A percentile compares a stretch with the other conserved stretches of the same genome.
Conservation (phyloP, 768 basidiomycete species). For the Cystofilobasidium macerans region DNA sequence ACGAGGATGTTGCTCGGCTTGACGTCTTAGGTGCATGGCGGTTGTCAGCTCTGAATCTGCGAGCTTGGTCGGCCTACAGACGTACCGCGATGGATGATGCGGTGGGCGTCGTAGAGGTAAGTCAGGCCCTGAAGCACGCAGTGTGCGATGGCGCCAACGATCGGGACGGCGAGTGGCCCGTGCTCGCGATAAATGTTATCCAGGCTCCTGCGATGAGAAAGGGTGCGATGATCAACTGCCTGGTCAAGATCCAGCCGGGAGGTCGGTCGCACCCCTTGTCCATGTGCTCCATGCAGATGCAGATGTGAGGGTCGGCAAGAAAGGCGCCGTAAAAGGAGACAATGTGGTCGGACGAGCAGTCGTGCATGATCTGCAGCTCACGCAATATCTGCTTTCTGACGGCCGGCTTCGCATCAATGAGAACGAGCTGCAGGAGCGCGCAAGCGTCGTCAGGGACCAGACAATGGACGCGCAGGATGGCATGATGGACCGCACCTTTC, state of each 20-base stretch:
- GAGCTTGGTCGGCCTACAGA: constrained; percentile 14
- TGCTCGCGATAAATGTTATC: constrained; percentile 95
- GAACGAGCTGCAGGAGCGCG: constrained; percentile 59
- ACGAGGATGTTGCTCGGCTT: constrained; percentile 96
- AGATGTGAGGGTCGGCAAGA: constrained; percentile 92
- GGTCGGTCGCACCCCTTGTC: constrained; percentile 36
- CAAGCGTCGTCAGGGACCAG: too few relatives aligned
- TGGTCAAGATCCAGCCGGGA: constrained; percentile 29
- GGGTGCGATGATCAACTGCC: background rate
- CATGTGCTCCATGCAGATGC: constrained; percentile 89
- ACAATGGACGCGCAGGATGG: too few relatives aligned
- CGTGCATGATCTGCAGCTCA: constrained; percentile 98
- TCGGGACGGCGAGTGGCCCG: constrained; percentile 81
- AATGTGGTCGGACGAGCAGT: constrained; percentile 85
- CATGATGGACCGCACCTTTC: constrained; percentile 59
- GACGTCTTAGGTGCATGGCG: constrained; percentile 54
- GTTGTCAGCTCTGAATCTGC: background rate
- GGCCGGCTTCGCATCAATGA: constrained; percentile 90
- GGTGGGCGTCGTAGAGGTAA: constrained; percentile 90
- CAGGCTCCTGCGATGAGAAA: constrained; percentile 47
- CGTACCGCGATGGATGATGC: constrained; percentile 95
- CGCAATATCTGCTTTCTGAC: constrained; percentile 95
- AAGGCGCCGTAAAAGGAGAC: constrained; percentile 97
- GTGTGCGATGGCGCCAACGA: constrained; percentile 86
- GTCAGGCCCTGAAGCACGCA: constrained; percentile 90